phyloP scores from a whole-genome alignment of 176 grass and related monocot species.

The Rhynchospora tenuis region DNA sequence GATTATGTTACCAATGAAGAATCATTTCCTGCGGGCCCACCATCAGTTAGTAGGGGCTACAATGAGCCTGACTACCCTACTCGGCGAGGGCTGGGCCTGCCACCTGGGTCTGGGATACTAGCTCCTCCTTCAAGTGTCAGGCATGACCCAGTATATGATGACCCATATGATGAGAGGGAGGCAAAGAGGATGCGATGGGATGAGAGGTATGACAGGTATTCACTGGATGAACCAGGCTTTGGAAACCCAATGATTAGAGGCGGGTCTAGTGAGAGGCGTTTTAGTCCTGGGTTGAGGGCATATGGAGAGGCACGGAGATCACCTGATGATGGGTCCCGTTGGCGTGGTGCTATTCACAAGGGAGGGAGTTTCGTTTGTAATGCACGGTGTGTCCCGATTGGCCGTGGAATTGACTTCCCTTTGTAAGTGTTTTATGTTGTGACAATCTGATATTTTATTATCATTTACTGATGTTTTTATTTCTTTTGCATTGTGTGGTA shows the following conservation, averaged over 20 bases:
- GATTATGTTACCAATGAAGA: constrained; percentile 33
- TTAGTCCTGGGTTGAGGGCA: constrained; percentile 48
- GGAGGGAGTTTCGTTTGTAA: constrained; percentile 76
- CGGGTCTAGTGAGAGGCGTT: constrained; percentile 31
- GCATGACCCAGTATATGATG: background rate
- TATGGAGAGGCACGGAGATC: constrained; percentile 29
- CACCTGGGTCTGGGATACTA: constrained; percentile 47
- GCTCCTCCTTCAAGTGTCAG: constrained; percentile 28
- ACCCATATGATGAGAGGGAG: constrained; percentile 46
- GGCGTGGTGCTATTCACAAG: constrained; percentile 80
- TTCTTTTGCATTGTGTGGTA: constrained; percentile 9
- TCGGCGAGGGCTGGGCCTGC: constrained; percentile 27
- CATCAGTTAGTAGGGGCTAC: constrained; percentile 30
- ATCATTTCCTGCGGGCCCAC: constrained; percentile 28
- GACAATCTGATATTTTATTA: constrained; percentile 11
- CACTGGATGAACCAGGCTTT: background rate
- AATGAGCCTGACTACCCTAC: constrained; percentile 27
- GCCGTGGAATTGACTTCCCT: constrained; percentile 55
- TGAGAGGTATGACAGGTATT: constrained; percentile 22
- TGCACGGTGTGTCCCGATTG: constrained; percentile 79
- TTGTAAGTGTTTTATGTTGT: constrained; percentile 47
- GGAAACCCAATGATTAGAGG: constrained; percentile 20
- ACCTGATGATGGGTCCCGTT: constrained; percentile 46
- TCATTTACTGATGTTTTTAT: constrained; percentile 4
- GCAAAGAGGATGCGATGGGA: constrained; percentile 49